A percentile compares a stretch with the other conserved stretches of the same genome.
phyloP scores from a whole-genome alignment of 2,329 filamentous ascomycete species.

The Corniculantispora saksenae region DNA sequence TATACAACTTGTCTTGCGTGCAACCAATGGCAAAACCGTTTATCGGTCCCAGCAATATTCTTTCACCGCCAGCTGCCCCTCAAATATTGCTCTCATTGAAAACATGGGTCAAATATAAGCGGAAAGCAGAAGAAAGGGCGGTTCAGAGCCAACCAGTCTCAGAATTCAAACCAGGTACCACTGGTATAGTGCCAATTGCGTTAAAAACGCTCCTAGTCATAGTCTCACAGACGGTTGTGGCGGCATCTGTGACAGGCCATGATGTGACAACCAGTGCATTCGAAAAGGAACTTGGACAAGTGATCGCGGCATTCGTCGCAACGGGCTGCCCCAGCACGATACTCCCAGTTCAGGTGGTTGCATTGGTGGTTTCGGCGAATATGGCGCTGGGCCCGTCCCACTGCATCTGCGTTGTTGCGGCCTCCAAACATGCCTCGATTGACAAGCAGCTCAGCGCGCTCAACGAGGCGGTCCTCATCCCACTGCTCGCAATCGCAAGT shows the following conservation, averaged over 20 bases:
- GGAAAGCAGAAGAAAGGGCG: too few species aligned
- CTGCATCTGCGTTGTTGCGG: background rate
- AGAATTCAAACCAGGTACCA: too few species aligned
- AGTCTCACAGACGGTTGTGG: slow-evolving; percentile 11
- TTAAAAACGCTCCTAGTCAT: too few species aligned
- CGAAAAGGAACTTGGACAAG: background rate
- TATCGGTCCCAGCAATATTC: too few species aligned
- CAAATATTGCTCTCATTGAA: too few species aligned
- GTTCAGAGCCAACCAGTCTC: too few species aligned
- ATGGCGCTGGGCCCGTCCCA: background rate
- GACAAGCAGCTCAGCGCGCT: background rate
- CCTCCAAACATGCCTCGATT: slow-evolving; percentile 4
- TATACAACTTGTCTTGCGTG: too few species aligned
- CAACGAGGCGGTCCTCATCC: slow-evolving; percentile 31
- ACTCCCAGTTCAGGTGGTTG: background rate
- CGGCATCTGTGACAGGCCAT: background rate
- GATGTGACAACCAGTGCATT: background rate
- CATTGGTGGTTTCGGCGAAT: slow-evolving; percentile 3
- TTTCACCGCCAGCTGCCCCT: too few species aligned
- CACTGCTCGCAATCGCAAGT: slow-evolving; percentile 37
- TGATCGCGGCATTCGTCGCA: background rate
- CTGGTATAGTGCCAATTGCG: too few species aligned
- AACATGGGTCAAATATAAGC: too few species aligned
- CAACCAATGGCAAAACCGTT: too few species aligned
- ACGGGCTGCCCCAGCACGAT: background rate